These are phyloP conservation scores for Xylaria flabelliformis DNA, from an alignment of 495 filamentous ascomycete species.

Conservation along the genomic window DNA sequence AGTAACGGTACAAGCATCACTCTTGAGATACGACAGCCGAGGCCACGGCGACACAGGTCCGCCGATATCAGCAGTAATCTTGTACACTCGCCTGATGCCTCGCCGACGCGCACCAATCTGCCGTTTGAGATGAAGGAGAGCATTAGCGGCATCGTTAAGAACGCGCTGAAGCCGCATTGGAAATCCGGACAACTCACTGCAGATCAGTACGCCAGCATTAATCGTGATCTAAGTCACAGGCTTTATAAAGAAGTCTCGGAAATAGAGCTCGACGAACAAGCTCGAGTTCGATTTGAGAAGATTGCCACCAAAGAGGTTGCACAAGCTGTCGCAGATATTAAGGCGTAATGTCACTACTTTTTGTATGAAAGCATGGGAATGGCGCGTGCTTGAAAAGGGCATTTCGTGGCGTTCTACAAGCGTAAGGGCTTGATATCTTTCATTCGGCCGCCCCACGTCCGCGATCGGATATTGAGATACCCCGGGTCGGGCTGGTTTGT, in stretches of 20 bases:
- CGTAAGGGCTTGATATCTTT: not conserved
- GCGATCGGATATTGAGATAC: slow-evolving; percentile 22
- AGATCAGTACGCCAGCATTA: slow-evolving; percentile 87
- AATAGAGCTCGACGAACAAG: slow-evolving; percentile 57
- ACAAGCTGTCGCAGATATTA: slow-evolving; percentile 61
- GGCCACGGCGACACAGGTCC: slow-evolving; percentile 48
- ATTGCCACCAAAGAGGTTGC: slow-evolving; percentile 77
- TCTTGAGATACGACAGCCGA: slow-evolving; percentile 58
- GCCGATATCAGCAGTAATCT: slow-evolving; percentile 38
- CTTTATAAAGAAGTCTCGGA: slow-evolving; percentile 83
- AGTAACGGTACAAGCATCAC: slow-evolving; percentile 23
- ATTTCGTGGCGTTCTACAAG: slow-evolving; percentile 25
- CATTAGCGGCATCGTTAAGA: slow-evolving; percentile 80
- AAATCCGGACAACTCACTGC: slow-evolving; percentile 72
- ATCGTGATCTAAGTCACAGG: slow-evolving; percentile 79
- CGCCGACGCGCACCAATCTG: slow-evolving; percentile 62
- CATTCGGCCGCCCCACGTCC: slow-evolving; percentile 1
- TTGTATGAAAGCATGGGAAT: slow-evolving; percentile 18
- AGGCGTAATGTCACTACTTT: slow-evolving; percentile 41
- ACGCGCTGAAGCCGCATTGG: slow-evolving; percentile 77
- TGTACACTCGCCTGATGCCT: slow-evolving; percentile 59
- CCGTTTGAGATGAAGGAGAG: slow-evolving; percentile 78
- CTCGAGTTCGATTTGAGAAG: slow-evolving; percentile 68
- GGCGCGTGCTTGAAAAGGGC: slow-evolving; percentile 24
- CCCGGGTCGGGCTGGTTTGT: slow-evolving; percentile 24